Base-by-base conservation (phyloP, 2,329 filamentous ascomycete species). In the Rhinocladiella mackenziei region DNA sequence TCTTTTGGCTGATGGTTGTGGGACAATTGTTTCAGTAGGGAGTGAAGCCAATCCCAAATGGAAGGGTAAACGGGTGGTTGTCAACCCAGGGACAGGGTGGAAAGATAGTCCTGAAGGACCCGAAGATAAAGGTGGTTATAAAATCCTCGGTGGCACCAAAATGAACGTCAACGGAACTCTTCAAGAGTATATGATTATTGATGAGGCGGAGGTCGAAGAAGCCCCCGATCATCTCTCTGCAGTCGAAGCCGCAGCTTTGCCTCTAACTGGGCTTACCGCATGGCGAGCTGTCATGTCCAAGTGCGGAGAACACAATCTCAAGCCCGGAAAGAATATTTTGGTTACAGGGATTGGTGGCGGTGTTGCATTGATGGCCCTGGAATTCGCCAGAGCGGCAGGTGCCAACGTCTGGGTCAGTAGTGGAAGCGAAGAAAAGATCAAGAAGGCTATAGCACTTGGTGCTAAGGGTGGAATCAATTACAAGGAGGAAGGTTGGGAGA, bases 281-380 rank as follows among this genome's bases (percentile, higher is more conserved):
- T 97, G 88, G 88, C 74, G 92, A 32, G 91, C 89, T 0, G 70
- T 94, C 31, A 78, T 92, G 39, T 84, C 78, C 5, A 97, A 97
- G 73, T 81, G 76, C 36, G 56, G 56, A 9, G 25, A 39, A 23
- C 39, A 46, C n/a, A 72, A 72, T 43, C 62, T 67, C 11, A 54
- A 61, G 4, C 56, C 64, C 1, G 86, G 86, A 2, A 70, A 77
- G 50, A 94, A 94, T 60, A 73, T 97, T 3, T 70, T 97, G 22
- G 69, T 97, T 30, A 96, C 91, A 3, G 91, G 91, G 0, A 94
- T 97, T 64, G 91, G 91, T 0, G 91, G 91, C 25, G 91, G 91
- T 31, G 91, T 96, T 1, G 91, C 91, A 23, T 70, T 96, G 43
- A 83, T 86, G 71, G 84, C 78, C 4, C 69, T 96, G 56, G 75